A percentile compares a stretch with the other conserved stretches of the same genome.
phyloP scores from a whole-genome alignment of 78 protist genomes.

The Dictyostelium discoideum region dicty_2.7 NC_007091.3:4780501-4781000 shows the following conservation, averaged over 20 bases:
- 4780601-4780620: conserved; percentile 60
- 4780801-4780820: conserved; percentile 35
- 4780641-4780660: conserved; percentile 20
- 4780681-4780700: neutral
- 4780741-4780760: conserved; percentile 2
- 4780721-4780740: neutral
- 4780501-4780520: neutral
- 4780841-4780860: too few species aligned
- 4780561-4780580: neutral
- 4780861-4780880: neutral
- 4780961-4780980: neutral
- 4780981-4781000: too few species aligned
- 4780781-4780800: neutral
- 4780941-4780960: neutral
- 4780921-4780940: neutral
- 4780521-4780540: conserved; percentile 4
- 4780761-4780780: neutral
- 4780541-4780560: neutral
- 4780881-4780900: neutral
- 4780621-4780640: conserved; percentile 84
- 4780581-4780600: conserved; percentile 33
- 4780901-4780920: neutral
- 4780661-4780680: neutral
- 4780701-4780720: neutral
- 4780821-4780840: neutral